These are phyloP conservation scores for Colletotrichum orchidophilum DNA, from an alignment of 2,329 filamentous ascomycete species.

Conservation along the genomic window DNA sequence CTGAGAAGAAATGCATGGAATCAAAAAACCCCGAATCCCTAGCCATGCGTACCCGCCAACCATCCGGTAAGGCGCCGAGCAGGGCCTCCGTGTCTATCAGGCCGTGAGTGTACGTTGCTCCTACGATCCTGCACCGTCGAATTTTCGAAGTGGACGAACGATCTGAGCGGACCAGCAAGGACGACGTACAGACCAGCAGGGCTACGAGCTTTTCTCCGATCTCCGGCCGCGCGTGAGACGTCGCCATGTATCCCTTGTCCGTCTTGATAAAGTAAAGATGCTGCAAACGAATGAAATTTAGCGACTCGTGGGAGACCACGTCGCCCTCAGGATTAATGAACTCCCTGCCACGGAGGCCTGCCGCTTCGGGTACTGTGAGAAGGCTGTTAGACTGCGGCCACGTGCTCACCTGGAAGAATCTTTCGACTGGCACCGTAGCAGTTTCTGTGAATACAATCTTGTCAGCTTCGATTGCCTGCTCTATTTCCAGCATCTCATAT, in stretches of 20 bases:
- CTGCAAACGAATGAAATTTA: neutral
- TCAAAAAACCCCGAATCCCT: neutral
- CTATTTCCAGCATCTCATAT: too few relatives aligned
- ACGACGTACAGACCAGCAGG: neutral
- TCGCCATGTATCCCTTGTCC: neutral
- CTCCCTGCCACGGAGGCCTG: neutral
- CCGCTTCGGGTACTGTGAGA: neutral
- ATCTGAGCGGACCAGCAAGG: neutral
- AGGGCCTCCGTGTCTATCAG: constrained; percentile 17
- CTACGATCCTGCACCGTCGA: neutral
- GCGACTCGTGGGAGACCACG: neutral
- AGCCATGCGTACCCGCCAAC: neutral
- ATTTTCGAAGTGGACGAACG: neutral
- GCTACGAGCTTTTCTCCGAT: neutral
- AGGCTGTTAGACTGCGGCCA: constrained; percentile 5
- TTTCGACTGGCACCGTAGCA: too few relatives aligned
- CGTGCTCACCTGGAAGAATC: too few relatives aligned
- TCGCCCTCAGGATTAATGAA: neutral
- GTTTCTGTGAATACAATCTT: too few relatives aligned
- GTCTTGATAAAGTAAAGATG: neutral
- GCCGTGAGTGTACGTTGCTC: constrained; percentile 13
- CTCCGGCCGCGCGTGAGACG: neutral
- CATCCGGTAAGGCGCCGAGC: constrained; percentile 6
- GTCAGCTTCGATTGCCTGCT: too few relatives aligned
- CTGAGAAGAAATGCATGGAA: neutral